Conservation (phyloP, 371 early-diverging fungal genomes). For the Mucor plumbeus region DNA sequence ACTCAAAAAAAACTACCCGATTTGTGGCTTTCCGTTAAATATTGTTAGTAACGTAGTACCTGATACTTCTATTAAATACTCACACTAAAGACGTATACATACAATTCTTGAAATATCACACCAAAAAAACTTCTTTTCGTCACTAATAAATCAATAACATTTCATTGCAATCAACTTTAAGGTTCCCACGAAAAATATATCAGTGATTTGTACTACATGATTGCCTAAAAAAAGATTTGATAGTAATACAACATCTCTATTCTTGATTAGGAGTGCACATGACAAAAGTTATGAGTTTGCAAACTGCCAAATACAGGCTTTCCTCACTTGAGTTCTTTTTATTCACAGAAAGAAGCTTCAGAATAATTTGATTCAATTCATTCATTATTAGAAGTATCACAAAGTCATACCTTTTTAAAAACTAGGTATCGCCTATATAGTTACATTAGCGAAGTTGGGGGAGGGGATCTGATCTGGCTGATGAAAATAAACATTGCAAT, state of each 20-base stretch:
- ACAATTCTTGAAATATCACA: not conserved
- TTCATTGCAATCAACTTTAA: not conserved
- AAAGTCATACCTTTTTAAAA: not conserved
- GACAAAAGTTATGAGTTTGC: not conserved
- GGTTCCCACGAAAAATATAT: conserved; percentile 9
- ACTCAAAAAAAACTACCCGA: not conserved
- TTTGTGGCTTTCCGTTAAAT: not conserved
- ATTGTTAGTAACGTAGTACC: not conserved
- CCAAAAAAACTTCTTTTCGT: not conserved
- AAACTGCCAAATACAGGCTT: not conserved
- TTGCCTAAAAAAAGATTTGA: not conserved
- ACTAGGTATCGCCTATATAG: not conserved
- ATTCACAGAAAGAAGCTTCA: not conserved
- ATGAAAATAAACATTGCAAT: not conserved
- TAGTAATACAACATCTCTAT: not conserved
- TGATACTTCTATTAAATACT: not conserved
- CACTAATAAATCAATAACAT: no score
- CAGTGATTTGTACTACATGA: not conserved
- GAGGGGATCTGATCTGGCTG: not conserved
- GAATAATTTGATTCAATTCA: not conserved
- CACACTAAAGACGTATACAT: not conserved
- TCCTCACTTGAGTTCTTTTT: not conserved
- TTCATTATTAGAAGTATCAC: not conserved
- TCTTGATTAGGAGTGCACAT: conserved; percentile 6
- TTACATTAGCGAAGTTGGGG: not conserved